Base-by-base conservation (phyloP, 768 basidiomycete species). In the Rhizopogon vulgaris region DNA sequence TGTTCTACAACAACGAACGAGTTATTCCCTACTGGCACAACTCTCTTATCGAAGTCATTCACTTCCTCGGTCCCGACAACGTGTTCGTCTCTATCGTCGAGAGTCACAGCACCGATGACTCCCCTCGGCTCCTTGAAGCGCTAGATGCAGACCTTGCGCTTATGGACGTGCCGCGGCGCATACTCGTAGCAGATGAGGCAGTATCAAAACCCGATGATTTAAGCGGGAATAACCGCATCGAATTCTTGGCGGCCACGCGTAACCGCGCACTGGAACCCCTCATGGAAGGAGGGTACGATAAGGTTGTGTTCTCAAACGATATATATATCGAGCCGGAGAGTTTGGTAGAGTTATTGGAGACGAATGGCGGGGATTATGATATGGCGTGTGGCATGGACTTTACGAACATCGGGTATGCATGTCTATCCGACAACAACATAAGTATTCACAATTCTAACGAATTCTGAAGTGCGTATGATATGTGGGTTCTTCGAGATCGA, bases 361-460 rank as follows among this genome's bases (percentile, higher is more conserved):
- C 73, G 4, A 56, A 58, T 11, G 64, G 64, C 22, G 73, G 71
- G 11, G 64, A 69, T 18, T 74, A 70, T 48, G 75, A 76, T 52
- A 69, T 75, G 65, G 74, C 63, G 12, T 76, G 75, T 50, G 73
- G 66, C 6, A 58, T 75, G 53, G 74, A 77, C 58, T 71, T 72
- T 27, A 51, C 51, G 10, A 52, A 63, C 30, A 72, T 59, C 6
- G 69, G 69, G 69, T 69, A 37, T 36, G 64, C 42, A 22, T 15
- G 12, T 18, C 4, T 6, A 12, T 12, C 36, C n/a, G 2, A 28
- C 15, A n/a, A 6, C 12, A 11, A 22, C 17, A n/a, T 24, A 22
- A 22, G 22, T 3, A 10, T 8, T 22, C 25, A 18, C 3, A 6
- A 18, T 27, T 22, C 34, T 30, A 10, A 17, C 12, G n/a, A 2